phyloP scores from a whole-genome alignment of 2,329 filamentous ascomycete species.

The Arthroderma sp. region DNA sequence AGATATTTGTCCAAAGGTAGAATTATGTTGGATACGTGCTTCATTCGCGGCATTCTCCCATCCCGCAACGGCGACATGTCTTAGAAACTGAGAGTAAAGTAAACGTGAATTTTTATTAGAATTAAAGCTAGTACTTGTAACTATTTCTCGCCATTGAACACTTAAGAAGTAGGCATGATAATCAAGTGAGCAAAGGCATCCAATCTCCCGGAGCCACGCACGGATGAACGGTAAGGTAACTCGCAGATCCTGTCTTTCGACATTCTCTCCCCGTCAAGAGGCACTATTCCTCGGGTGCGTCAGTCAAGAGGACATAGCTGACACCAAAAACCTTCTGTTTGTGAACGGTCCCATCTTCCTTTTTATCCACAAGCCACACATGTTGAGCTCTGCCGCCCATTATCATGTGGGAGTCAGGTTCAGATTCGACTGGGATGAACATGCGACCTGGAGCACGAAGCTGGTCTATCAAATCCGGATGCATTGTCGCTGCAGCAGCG shows the following conservation, averaged over 20 bases:
- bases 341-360: conserved; percentile 44
- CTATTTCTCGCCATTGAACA: no score
- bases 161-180: no score
- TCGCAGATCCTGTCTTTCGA: background rate
- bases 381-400: conserved; percentile 36
- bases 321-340: conserved; percentile 50
- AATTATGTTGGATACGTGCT: background rate
- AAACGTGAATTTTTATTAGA: no score
- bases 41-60: background rate
- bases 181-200: no score
- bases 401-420: conserved; percentile 17
- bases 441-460: conserved; percentile 63
- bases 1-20: background rate
- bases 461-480: conserved; percentile 62
- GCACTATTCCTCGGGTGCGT: conserved; percentile 35
- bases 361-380: conserved; percentile 54
- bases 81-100: no score
- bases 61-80: background rate
- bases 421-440: conserved; percentile 51
- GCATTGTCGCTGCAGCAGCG: conserved; percentile 64
- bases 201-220: no score
- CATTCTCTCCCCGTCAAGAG: background rate
- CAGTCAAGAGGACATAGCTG: conserved; percentile 53
- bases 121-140: no score
- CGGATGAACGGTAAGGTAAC: no score